Conservation (phyloP, 176 grass and related monocot species). For the Oryza meridionalis region DNA sequence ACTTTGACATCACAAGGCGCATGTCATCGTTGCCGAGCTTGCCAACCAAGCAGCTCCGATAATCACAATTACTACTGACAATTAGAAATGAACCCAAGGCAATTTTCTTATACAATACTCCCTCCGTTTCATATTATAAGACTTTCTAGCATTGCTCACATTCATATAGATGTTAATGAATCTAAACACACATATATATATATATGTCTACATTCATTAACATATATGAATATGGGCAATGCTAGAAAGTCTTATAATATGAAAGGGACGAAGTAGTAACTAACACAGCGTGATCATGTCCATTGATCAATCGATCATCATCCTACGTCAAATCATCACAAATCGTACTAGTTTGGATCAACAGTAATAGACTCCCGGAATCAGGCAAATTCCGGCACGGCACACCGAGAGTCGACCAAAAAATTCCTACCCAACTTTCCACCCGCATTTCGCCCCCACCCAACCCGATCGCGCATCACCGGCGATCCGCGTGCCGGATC, state of each 20-base stretch:
- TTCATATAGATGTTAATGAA: too few species aligned
- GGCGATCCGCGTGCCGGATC: slow-evolving; percentile 35
- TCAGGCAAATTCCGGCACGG: slow-evolving; percentile 26
- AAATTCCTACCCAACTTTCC: slow-evolving; percentile 39
- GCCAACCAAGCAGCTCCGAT: too few species aligned
- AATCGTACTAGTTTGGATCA: neutral
- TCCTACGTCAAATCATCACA: neutral
- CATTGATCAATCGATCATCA: neutral
- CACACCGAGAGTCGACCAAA: neutral
- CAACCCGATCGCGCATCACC: slow-evolving; percentile 47
- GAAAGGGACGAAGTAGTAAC: too few species aligned
- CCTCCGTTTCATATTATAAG: too few species aligned
- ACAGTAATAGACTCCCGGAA: neutral
- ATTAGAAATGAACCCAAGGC: neutral
- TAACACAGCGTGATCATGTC: neutral
- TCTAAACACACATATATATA: too few species aligned
- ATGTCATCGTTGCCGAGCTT: too few species aligned
- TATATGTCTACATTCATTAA: too few species aligned
- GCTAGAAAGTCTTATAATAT: too few species aligned
- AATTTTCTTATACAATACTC: neutral
- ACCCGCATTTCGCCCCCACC: slow-evolving; percentile 41
- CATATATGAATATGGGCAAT: too few species aligned
- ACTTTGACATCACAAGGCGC: too few species aligned
- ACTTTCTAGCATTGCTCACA: too few species aligned
- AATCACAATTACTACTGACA: neutral